phyloP scores from a whole-genome alignment of 2,329 filamentous ascomycete genomes.

The Penicillium occitanis region DNA sequence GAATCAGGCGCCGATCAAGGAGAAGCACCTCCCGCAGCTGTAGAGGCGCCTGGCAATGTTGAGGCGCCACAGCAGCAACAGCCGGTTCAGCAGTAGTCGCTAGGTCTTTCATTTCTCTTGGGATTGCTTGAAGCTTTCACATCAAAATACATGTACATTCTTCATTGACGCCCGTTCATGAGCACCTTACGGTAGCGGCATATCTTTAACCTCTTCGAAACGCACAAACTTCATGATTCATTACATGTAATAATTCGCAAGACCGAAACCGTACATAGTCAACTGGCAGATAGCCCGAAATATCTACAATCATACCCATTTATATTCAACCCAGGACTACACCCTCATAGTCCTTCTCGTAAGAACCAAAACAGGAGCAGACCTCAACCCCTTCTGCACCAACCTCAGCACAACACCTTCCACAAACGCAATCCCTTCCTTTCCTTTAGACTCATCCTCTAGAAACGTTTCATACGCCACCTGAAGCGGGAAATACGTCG shows the following conservation, averaged over 20 bases:
- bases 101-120: background rate
- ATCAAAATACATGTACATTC: constrained; percentile 1
- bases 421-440: constrained; percentile 21
- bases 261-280: too few relatives aligned
- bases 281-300: too few relatives aligned
- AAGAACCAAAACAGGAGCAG: constrained; percentile 21
- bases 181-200: background rate
- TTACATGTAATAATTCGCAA: background rate
- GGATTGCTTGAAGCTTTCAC: background rate
- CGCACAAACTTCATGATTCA: background rate
- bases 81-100: background rate
- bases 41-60: background rate
- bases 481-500: constrained; percentile 34
- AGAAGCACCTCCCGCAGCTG: constrained; percentile 19
- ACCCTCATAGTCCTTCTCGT: constrained; percentile 2
- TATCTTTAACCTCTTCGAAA: background rate
- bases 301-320: too few relatives aligned
- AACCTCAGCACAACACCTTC: too few relatives aligned
- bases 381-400: constrained; percentile 23
- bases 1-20: constrained; percentile 6
- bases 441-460: background rate
- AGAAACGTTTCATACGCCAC: constrained; percentile 22
- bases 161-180: background rate
- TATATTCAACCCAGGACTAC: background rate
- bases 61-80: constrained; percentile 5